Base-by-base conservation (phyloP, 805 yeast species). In the Kuraishia cidri region DNA sequence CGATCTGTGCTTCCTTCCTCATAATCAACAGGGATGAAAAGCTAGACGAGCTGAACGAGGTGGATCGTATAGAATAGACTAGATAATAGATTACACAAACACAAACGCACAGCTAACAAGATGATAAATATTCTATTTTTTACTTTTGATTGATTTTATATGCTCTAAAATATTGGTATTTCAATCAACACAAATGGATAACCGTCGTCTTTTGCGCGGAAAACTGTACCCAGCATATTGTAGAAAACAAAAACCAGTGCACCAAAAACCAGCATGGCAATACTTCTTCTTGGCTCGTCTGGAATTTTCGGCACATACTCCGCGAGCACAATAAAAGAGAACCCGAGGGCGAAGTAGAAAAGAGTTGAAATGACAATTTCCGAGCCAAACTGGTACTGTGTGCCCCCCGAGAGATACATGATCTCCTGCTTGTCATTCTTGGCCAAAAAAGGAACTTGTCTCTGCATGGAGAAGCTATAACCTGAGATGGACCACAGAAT, bases 1-100 rank as follows among this genome's bases (percentile, higher is more conserved):
- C 87, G 31, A 94, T 92, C 24, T 74, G 88, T 17, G 56, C 75
- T 15, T 90, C 97, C 1, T 92, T 92, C 51, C 72, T 87, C 42
- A 75, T 82, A 29, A 79, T 92, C 29, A 90, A 90, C 55, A 74
- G 66, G 41, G 85, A 79, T 45, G 94, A 85, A 40, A 76, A 76
- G 47, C 71, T 65, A 16, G 94, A 82, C 36, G 52, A 32, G 16
- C 29, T 24, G 22, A 32, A 29, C 4, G 30, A n/a, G n/a, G n/a
- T n/a, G n/a, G n/a, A 15, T 9, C 30, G 15, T 14, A n/a, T 16
- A 26, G 20, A 28, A 19, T 30, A 21, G 26, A 22, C 10, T 30
- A 21, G 32, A 17, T 7, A 16, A 21, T 28, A 6, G n/a, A 15
- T 13, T 25, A 6, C 18, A 11, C 13, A 4, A 12, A 10, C 6